Percentiles rank a stretch among this genome's conserved stretches.
These are phyloP conservation scores for Citrus cavaleriei DNA, from an alignment of 345 rosid genomes.

Conservation along the genomic window DNA sequence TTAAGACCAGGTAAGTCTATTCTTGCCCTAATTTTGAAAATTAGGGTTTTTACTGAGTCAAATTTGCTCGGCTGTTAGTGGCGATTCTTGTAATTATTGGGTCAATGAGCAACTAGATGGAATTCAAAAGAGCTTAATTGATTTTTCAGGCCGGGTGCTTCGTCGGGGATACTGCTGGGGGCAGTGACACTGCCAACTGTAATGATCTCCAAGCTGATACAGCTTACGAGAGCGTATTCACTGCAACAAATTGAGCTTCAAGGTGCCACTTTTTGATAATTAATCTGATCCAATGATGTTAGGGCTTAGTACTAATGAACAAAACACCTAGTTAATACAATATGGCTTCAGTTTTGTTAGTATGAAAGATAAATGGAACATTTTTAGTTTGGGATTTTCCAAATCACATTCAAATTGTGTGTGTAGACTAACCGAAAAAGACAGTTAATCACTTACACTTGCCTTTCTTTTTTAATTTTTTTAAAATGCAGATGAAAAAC, in stretches of 20 bases:
- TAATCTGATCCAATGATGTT: background rate
- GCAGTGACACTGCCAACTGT: constrained; percentile 79
- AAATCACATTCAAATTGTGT: background rate
- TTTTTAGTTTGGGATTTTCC: background rate
- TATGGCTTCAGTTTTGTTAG: background rate
- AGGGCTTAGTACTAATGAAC: background rate
- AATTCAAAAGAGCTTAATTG: background rate
- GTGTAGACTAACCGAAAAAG: background rate
- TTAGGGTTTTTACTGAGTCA: background rate
- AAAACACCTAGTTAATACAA: background rate
- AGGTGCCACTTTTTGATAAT: constrained; percentile 32
- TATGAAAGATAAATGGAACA: background rate
- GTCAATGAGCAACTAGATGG: background rate
- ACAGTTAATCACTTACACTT: background rate
- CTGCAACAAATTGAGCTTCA: constrained; percentile 43
- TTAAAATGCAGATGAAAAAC: background rate
- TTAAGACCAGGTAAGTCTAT: constrained; percentile 50
- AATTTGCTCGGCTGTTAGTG: background rate
- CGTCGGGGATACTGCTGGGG: constrained; percentile 86
- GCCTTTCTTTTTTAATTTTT: background rate
- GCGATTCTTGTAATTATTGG: background rate
- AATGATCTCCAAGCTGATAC: constrained; percentile 69
- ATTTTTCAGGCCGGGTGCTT: constrained; percentile 62
- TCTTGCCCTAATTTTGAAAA: background rate
- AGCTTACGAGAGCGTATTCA: constrained; percentile 62